Evolutionary conservation across 345 rosid species (phyloP).

Genomic region (Diplotaxis tenuifolia): DNA sequence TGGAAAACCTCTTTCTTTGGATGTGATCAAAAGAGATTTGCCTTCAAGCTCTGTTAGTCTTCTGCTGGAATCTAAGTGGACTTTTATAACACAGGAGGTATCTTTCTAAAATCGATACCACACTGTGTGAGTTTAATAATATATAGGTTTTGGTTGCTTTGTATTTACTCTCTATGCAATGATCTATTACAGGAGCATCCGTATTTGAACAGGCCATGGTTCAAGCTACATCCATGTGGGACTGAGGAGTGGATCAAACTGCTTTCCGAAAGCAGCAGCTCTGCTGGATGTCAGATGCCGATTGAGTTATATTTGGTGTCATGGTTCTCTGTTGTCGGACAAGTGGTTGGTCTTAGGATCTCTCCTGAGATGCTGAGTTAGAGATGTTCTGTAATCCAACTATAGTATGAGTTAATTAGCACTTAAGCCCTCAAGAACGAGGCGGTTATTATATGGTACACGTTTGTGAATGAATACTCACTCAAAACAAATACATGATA

Average conservation of each 20-base stretch:
- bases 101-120: not conserved
- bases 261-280: constrained; percentile 49
- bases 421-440: not conserved
- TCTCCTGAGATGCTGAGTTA: constrained; percentile 47
- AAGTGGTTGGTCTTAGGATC: constrained; percentile 60
- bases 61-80: constrained; percentile 68
- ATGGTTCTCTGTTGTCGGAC: constrained; percentile 90
- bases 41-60: constrained; percentile 62
- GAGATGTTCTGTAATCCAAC: not conserved
- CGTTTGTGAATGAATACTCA: not conserved
- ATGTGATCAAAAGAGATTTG: constrained; percentile 63
- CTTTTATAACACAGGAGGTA: constrained; percentile 87
- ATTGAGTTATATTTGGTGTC: constrained; percentile 58
- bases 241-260: constrained; percentile 79
- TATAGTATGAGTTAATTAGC: not conserved
- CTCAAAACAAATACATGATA: not conserved
- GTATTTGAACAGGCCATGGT: constrained; percentile 79
- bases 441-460: not conserved
- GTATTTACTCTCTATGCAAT: constrained; percentile 6
- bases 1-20: constrained; percentile 59
- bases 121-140: not conserved
- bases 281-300: constrained; percentile 17
- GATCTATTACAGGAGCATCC: constrained; percentile 71
- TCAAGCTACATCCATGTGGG: constrained; percentile 91
- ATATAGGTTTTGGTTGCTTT: not conserved